phyloP scores from a whole-genome alignment of 371 early-diverging fungal genomes.

The Actinomortierella ambigua region DNA sequence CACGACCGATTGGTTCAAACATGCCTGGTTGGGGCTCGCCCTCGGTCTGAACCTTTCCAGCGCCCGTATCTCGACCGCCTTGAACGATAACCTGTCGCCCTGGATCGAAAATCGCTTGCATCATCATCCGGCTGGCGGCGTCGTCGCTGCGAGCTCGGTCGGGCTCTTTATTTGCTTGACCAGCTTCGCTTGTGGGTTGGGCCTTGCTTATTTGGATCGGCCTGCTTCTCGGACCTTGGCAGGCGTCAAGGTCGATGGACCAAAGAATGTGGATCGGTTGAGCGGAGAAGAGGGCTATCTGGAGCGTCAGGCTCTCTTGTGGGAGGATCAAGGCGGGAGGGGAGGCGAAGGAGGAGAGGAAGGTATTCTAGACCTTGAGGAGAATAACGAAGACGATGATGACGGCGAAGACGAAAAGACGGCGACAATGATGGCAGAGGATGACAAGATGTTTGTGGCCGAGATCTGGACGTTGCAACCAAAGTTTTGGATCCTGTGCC shows the following conservation, averaged over 20 bases:
- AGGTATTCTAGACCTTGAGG: background rate
- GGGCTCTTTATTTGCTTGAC: slow-evolving; percentile 50
- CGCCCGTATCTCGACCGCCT: slow-evolving; percentile 66
- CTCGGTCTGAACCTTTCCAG: slow-evolving; percentile 62
- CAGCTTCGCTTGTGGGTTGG: slow-evolving; percentile 37
- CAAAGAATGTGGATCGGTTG: no score
- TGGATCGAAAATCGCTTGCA: slow-evolving; percentile 32
- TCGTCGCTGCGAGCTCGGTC: slow-evolving; percentile 50
- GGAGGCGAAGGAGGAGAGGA: slow-evolving; percentile 32
- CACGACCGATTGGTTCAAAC: slow-evolving; percentile 59
- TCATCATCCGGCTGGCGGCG: slow-evolving; percentile 15
- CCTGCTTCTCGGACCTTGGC: slow-evolving; percentile 31
- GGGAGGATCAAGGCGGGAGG: slow-evolving; percentile 34
- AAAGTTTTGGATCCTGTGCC: slow-evolving; percentile 49
- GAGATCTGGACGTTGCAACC: slow-evolving; percentile 30
- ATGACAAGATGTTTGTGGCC: slow-evolving; percentile 35
- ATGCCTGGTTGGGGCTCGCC: slow-evolving; percentile 63
- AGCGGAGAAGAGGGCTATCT: background rate
- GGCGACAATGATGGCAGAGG: slow-evolving; percentile 29
- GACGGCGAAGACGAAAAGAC: slow-evolving; percentile 2
- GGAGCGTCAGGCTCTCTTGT: slow-evolving; percentile 33
- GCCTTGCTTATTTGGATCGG: slow-evolving; percentile 33
- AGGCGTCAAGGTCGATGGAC: slow-evolving; percentile 32
- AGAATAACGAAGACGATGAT: no score
- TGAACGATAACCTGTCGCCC: slow-evolving; percentile 67